Evolutionary conservation across 108 stramenopile species (phyloP).

Genomic region (Skeletonema potamos): DNA sequence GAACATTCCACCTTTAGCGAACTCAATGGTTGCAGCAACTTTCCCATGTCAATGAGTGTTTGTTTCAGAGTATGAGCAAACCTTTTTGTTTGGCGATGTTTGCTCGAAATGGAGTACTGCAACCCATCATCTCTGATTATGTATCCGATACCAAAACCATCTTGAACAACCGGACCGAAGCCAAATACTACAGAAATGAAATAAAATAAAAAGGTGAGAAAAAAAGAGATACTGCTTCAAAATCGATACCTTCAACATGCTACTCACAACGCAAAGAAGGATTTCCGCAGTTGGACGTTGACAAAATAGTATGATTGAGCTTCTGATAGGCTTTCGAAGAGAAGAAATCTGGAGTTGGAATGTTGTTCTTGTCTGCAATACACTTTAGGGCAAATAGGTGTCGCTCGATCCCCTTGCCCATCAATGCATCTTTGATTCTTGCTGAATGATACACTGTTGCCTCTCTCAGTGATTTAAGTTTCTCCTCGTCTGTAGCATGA

Average conservation of each 20-base stretch:
- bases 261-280: constrained; percentile 60
- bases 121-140: constrained; percentile 81
- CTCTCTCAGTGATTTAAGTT: constrained; percentile 55
- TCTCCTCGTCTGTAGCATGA: constrained; percentile 46
- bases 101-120: constrained; percentile 73
- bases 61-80: constrained; percentile 62
- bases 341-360: constrained; percentile 72
- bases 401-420: constrained; percentile 77
- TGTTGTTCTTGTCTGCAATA: constrained; percentile 69
- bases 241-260: neutral
- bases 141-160: constrained; percentile 71
- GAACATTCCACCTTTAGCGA: constrained; percentile 28
- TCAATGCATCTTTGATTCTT: constrained; percentile 65
- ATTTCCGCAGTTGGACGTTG: constrained; percentile 89
- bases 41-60: constrained; percentile 49
- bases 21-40: constrained; percentile 31
- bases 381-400: constrained; percentile 84
- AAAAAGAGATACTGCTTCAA: neutral
- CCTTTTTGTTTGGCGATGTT: constrained; percentile 81
- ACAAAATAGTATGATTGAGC: constrained; percentile 82
- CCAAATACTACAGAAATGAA: constrained; percentile 68
- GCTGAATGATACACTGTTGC: constrained; percentile 66
- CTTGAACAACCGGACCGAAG: constrained; percentile 78
- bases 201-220: neutral
- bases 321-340: constrained; percentile 60